Conservation (phyloP, 2,329 filamentous ascomycete species). For the Alternaria novae-zelandiae region DNA sequence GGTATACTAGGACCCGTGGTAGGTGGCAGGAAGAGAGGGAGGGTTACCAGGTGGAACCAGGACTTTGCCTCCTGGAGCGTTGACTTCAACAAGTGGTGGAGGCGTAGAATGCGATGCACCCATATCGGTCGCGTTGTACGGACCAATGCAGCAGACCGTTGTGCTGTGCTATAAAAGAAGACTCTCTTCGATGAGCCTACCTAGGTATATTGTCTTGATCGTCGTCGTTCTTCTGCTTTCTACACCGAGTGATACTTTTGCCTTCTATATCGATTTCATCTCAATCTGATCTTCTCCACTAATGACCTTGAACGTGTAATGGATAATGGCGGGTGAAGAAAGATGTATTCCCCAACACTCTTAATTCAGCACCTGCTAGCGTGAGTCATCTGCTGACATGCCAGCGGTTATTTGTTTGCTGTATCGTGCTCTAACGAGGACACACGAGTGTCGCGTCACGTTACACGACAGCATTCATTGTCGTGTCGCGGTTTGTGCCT, state of each 20-base stretch:
- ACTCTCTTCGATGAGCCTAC: neutral
- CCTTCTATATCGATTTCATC: neutral
- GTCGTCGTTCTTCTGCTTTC: neutral
- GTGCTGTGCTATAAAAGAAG: neutral
- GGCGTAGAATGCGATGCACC: conserved; percentile 29
- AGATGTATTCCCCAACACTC: neutral
- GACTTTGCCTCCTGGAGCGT: conserved; percentile 24
- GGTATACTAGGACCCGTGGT: neutral
- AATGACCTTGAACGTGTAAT: neutral
- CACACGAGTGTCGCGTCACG: neutral
- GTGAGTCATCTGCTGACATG: neutral
- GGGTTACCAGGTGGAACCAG: conserved; percentile 24
- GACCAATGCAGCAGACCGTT: neutral
- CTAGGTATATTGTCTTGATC: neutral
- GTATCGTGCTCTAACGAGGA: neutral
- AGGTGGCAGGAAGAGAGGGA: neutral
- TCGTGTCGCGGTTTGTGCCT: neutral
- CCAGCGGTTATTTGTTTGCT: neutral
- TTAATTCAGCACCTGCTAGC: neutral
- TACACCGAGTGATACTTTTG: neutral
- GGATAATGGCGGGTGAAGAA: neutral
- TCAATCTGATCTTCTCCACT: neutral
- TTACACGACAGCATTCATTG: neutral
- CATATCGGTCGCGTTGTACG: conserved; percentile 18
- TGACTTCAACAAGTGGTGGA: conserved; percentile 31